These are phyloP conservation scores for Theobroma cacao DNA, from an alignment of 345 rosid species.

Conservation along the genomic window DNA sequence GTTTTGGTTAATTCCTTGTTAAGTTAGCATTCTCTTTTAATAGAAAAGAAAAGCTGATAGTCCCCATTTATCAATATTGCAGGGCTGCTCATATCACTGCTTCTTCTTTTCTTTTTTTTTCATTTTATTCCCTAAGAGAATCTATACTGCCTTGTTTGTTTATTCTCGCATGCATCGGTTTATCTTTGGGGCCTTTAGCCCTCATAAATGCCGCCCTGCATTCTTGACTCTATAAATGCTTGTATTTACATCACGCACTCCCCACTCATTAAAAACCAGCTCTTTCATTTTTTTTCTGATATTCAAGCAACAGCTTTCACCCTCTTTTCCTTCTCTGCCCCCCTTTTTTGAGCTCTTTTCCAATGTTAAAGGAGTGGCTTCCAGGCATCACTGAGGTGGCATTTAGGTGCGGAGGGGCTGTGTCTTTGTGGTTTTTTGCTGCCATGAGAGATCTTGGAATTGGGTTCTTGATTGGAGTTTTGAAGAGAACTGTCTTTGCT, in stretches of 20 bases:
- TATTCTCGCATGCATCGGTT: constrained; percentile 2
- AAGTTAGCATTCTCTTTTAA: not conserved
- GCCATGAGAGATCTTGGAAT: constrained; percentile 15
- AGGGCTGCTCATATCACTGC: not conserved
- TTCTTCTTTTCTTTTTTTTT: not conserved
- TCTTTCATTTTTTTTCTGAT: not conserved
- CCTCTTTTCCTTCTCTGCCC: not conserved
- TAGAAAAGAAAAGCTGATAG: not conserved
- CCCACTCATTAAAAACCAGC: not conserved
- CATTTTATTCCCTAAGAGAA: not conserved
- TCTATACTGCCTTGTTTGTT: not conserved
- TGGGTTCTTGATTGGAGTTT: constrained; percentile 10
- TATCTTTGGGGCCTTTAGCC: constrained; percentile 11
- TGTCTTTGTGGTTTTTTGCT: constrained; percentile 27
- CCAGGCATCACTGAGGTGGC: constrained; percentile 18
- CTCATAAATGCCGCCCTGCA: constrained; percentile 18
- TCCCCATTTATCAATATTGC: not conserved
- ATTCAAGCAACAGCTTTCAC: not conserved
- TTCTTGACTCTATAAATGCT: constrained; percentile 23
- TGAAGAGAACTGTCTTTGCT: constrained; percentile 38
- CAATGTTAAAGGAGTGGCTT: constrained; percentile 21
- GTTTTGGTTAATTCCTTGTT: not conserved
- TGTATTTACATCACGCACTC: not conserved
- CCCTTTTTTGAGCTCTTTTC: not conserved
- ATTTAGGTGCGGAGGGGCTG: constrained; percentile 18